Evolutionary conservation across 2,329 filamentous ascomycete genomes (phyloP).

Genomic region (Aspergillus persii): DNA sequence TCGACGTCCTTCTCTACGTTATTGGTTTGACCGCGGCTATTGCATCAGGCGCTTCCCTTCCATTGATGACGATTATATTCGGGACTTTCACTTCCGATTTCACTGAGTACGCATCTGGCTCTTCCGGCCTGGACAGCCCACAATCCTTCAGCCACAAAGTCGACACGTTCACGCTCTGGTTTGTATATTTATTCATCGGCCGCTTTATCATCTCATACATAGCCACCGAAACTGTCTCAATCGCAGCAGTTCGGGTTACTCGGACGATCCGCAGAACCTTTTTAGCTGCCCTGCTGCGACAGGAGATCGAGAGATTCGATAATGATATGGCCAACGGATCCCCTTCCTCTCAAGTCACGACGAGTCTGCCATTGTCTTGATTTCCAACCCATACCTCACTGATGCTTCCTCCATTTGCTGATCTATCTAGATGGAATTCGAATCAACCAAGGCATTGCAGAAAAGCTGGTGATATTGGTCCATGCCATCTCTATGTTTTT

Average conservation of each 20-base stretch:
- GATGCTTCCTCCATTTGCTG: too few relatives aligned
- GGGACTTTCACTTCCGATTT: too few relatives aligned
- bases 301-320: constrained; percentile 27
- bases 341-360: constrained; percentile 11
- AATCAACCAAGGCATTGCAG: constrained; percentile 2
- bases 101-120: too few relatives aligned
- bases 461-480: not conserved
- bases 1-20: too few relatives aligned
- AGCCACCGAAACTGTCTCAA: constrained; percentile 13
- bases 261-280: constrained; percentile 21
- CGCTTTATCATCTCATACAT: constrained; percentile 5
- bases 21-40: too few relatives aligned
- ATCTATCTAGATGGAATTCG: not conserved
- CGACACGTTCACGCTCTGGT: constrained; percentile 2
- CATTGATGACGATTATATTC: too few relatives aligned
- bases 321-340: constrained; percentile 16
- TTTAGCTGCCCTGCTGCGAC: constrained; percentile 24
- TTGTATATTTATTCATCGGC: not conserved
- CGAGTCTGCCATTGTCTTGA: too few relatives aligned
- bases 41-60: too few relatives aligned
- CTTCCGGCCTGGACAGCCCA: too few relatives aligned
- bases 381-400: too few relatives aligned
- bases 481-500: not conserved
- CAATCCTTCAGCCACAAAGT: not conserved
- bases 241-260: constrained; percentile 24